Base-by-base conservation (phyloP, 345 rosid species). In the Microcos paniculata region DNA sequence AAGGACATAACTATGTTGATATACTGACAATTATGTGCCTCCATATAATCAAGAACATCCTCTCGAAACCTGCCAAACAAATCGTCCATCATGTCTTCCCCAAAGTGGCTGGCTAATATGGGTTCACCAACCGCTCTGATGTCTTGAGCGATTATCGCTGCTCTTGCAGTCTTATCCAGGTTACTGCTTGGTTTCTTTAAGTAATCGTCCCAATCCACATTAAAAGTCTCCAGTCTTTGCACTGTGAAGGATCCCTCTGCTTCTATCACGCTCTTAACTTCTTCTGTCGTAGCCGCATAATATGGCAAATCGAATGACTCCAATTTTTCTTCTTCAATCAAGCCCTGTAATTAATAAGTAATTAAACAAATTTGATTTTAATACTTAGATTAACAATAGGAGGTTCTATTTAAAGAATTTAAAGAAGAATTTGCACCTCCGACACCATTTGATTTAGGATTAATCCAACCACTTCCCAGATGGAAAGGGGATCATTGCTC, bases 371-470 rank as follows among this genome's bases (percentile, higher is more conserved):
- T 1, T 0, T 15, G 18, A 4, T 11, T 59, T 26, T 31, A 18
- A 4, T 24, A 31, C 64, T 61, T 62, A 2, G 0, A 59, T 56
- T 10, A 56, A 56, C 24, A 21, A 56, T 12, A 21, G 0, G 14
- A 56, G 30, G 3, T 56, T 7, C 10, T 9, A 56, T 13, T 6
- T 30, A 6, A 31, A 13, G 9, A 6, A 62, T 9, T 31, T 65
- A 13, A n/a, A n/a, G n/a, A n/a, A n/a, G n/a, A n/a, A 35, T 12
- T 15, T 23, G 2, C 46, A 80, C 82, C 84, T 84, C 84, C 2
- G 1, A 12, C 4, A 73, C 87, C 84, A 84, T 81, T 19, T 79
- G 79, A 26, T 74, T 30, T 3, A 79, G 70, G 18, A 26, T 21
- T 3, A 16, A 16, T 1, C 81, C 75, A 7, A 81, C 24, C 7